Evolutionary conservation across 2,329 filamentous ascomycete species (phyloP), one percentile per base, ranked within the genome.

Genomic region (Xylogone sp.): DNA sequence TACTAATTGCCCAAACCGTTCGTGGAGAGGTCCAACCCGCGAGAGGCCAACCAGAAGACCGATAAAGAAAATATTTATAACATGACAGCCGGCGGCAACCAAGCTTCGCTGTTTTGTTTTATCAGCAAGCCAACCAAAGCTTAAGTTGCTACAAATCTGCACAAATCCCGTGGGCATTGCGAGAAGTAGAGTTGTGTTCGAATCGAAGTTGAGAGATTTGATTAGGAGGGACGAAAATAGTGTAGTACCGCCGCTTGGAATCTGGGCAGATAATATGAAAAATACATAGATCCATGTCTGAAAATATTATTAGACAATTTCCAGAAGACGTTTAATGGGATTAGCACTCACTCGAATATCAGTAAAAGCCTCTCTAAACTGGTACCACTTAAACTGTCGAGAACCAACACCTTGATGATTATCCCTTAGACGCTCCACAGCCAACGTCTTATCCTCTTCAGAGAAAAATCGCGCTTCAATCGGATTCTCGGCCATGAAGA

Each of bases 321-420:
- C 18, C 29, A 42, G 16, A 42, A 22, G 8, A 42, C 21, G 27
- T 42, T 39, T 5, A 39, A 21, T 31, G 16, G 18, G n/a, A 29
- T 48, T 20, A 27, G 20, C 3, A 47, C 45, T 31, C 39, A 47
- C 45, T 10, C 45, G 45, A 10, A 39, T 9, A 47, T 70, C 67
- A n/a, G 65, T 51, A 0, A 80, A 59, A 3, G 74, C 71, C 58
- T 81, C 78, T 1, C 74, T 12, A 8, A 81, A 69, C 60, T 81
- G 75, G 53, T 64, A 69, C 39, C 65, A 59, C 7, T 74, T 75
- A 61, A 81, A 79, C 52, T 71, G 71, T 51, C 69, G 72, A 59
- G 70, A 77, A 49, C 72, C 68, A 31, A 81, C 73, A 21, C 79
- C 78, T 1, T 76, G 81, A 65, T 80, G 74, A 64, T 82, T 81